A percentile compares a stretch with the other conserved stretches of the same genome.
Evolutionary conservation across 768 basidiomycete genomes (phyloP).

Genomic region (Mycena alexandri): DNA sequence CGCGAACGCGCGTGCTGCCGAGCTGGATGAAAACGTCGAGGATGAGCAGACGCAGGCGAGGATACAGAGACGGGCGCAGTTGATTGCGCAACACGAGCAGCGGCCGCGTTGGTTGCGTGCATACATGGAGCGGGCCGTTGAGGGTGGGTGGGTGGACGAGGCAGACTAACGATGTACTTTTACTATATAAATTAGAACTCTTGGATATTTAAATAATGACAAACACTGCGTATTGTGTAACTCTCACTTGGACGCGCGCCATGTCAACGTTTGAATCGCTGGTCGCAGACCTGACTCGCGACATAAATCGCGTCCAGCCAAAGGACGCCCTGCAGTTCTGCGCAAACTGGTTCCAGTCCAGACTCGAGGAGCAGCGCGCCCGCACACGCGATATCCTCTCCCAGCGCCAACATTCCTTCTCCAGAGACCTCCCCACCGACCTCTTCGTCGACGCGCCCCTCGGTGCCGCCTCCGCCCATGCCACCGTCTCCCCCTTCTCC

Average conservation of each 20-base stretch:
- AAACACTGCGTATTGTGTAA: too few relatives aligned
- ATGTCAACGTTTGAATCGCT: constrained; percentile 88
- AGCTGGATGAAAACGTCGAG: constrained; percentile 45
- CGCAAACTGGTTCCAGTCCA: constrained; percentile 93
- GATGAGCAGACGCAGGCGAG: constrained; percentile 48
- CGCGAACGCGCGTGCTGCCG: constrained; percentile 58
- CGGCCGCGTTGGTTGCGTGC: constrained; percentile 72
- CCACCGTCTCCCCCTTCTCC: constrained; percentile 69
- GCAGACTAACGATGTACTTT: constrained; percentile 50
- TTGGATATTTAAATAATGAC: constrained; percentile 22
- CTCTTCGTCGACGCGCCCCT: constrained; percentile 70
- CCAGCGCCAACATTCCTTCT: constrained; percentile 62
- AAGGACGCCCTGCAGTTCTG: constrained; percentile 93
- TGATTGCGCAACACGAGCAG: constrained; percentile 62
- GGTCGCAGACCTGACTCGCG: constrained; percentile 87
- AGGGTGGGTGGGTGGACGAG: constrained; percentile 79
- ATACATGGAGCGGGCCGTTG: constrained; percentile 75
- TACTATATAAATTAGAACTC: constrained; percentile 30
- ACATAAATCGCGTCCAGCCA: constrained; percentile 87
- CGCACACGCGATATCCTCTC: constrained; percentile 76
- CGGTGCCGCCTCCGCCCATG: constrained; percentile 48
- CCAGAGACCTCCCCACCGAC: constrained; percentile 66
- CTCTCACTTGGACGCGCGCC: constrained; percentile 21
- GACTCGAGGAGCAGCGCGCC: constrained; percentile 86
- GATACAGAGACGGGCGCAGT: constrained; percentile 53